Base-by-base conservation (phyloP, 1,284 basidiomycete genomes). In the Hymenochaete sp. region DNA sequence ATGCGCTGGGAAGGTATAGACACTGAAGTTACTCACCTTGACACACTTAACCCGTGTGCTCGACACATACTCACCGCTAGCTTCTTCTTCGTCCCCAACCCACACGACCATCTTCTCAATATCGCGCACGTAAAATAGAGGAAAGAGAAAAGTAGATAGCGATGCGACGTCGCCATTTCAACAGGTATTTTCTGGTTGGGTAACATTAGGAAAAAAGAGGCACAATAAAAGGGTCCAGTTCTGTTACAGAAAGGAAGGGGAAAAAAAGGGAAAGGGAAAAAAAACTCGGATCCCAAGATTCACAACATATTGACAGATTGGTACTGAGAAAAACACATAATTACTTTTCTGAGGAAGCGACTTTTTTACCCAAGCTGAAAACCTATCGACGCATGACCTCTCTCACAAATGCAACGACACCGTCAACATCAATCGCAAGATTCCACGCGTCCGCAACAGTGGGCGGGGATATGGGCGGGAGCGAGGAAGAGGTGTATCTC, bases 401-500 rank as follows among this genome's bases (percentile, higher is more conserved):
- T 21, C 62, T 65, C 31, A 79, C 63, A 3, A 63, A 59, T 28
- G 62, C 59, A 26, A 69, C 57, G 21, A 79, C 61, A n/a, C 69
- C 64, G 14, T 59, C 46, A 3, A 63, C 72, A 53, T 79, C 71
- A 32, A 83, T 59, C 2, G 68, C 65, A 39, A 84, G 68, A 40
- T 68, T 67, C 43, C 63, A 62, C 31, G 62, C 66, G 54, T 61
- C 64, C 54, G 61, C 65, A 19, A 57, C 61, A n/a, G 59, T 64
- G 39, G 63, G 67, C 51, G 59, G 66, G 45, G 64, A 64, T 19
- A 71, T 64, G 1, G 65, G 59, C 7, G 70, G 65, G 32, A 68
- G 62, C 11, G 54, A 52, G 11, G 56, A 51, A 40, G 47, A 50
- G 7, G 56, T 45, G 49, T 62, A 63, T 57, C 59, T 62, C 48